These are phyloP conservation scores for Citrullus colocynthis DNA, from an alignment of 306 rosid species.

Conservation along the genomic window DNA sequence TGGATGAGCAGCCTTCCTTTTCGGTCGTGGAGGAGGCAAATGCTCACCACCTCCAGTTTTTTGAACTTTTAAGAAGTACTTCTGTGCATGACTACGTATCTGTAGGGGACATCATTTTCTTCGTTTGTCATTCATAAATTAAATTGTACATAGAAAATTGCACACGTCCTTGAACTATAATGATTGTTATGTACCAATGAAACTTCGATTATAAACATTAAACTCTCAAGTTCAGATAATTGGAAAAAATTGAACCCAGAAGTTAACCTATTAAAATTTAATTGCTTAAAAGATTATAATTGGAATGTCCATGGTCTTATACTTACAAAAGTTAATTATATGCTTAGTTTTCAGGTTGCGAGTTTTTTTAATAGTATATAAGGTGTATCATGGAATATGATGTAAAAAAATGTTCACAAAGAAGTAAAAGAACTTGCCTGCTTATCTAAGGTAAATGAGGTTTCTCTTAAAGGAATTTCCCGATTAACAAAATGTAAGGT, in stretches of 20 bases:
- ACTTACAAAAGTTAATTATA: background rate
- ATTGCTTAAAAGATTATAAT: background rate
- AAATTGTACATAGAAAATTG: background rate
- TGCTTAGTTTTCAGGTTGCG: background rate
- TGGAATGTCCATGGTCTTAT: background rate
- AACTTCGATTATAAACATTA: background rate
- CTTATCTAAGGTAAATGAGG: background rate
- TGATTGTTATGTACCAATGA: background rate
- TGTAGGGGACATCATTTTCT: slow-evolving; percentile 12
- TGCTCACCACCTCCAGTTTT: slow-evolving; percentile 84
- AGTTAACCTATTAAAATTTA: background rate
- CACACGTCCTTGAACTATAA: background rate
- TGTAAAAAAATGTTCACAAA: background rate
- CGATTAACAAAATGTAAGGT: background rate
- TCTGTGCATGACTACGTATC: slow-evolving; percentile 98
- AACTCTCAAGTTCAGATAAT: background rate
- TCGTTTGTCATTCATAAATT: background rate
- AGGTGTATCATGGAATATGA: background rate
- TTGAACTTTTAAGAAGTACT: slow-evolving; percentile 89
- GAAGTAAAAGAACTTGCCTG: background rate
- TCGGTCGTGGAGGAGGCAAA: slow-evolving; percentile 97
- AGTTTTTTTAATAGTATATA: background rate
- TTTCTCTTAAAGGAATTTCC: background rate
- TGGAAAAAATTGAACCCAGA: background rate
- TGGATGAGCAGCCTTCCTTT: slow-evolving; percentile 92